Percentiles rank a stretch among this genome's conserved stretches.
phyloP scores from a whole-genome alignment of 805 yeast species.

The Grigorovia humatica region DNA sequence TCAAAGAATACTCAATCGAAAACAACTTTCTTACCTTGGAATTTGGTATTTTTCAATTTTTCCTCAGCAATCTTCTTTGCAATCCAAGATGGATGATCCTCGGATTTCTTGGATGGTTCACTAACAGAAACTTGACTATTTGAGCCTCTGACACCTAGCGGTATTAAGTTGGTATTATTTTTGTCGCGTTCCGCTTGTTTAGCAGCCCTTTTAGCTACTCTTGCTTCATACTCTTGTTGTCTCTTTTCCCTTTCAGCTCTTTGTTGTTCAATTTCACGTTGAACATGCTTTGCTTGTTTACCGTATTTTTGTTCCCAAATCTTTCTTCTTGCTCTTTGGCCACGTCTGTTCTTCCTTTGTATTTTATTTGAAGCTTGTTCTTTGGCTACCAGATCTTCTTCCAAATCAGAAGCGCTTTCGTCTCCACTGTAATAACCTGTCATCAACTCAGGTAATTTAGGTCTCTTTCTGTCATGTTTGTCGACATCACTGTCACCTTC shows the following conservation, averaged over 20 bases:
- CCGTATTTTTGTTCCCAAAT: constrained; percentile 95
- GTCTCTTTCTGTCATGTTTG: constrained; percentile 19
- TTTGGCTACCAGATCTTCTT: constrained; percentile 41
- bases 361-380: constrained; percentile 29
- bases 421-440: constrained; percentile 83
- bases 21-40: constrained; percentile 74
- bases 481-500: constrained; percentile 35
- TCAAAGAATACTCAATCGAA: constrained; percentile 38
- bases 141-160: constrained; percentile 6
- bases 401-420: constrained; percentile 46
- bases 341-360: constrained; percentile 78
- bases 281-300: constrained; percentile 67
- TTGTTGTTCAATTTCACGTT: constrained; percentile 48
- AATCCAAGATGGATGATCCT: constrained; percentile 92
- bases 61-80: constrained; percentile 75
- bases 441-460: constrained; percentile 55
- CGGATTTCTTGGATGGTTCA: constrained; percentile 4
- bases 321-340: constrained; percentile 93
- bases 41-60: constrained; percentile 51
- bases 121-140: constrained; percentile 7
- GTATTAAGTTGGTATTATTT: constrained; percentile 8
- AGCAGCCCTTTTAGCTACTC: constrained; percentile 56
- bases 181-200: constrained; percentile 33
- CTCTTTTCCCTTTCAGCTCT: constrained; percentile 47
- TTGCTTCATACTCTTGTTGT: constrained; percentile 59